Base-by-base conservation (phyloP, 352 stramenopile genomes). In the Pythium pectinolyticum region DNA sequence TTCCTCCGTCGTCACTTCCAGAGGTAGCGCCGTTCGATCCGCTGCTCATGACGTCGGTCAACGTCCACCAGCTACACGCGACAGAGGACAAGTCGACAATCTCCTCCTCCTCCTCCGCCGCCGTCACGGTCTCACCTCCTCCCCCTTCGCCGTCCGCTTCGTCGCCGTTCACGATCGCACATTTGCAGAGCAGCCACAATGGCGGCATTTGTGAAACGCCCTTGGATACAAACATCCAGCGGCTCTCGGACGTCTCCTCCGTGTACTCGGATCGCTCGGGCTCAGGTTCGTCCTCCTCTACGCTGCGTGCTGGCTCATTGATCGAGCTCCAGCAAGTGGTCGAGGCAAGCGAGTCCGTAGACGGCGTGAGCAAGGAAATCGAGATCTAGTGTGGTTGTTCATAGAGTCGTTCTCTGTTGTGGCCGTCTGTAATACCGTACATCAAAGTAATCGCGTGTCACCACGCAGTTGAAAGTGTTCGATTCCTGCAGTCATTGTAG, bases 251-350 rank as follows among this genome's bases (percentile, higher is more conserved):
- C 28, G 61, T 68, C 12, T 68, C 61, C 1, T 63, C 53, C 1
- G 37, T 62, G 2, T 58, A 17, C 22, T 61, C 63, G 11, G 63
- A 59, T 8, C 61, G n/a, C 19, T 61, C 56, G 0, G 55, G n/a
- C n/a, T n/a, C n/a, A n/a, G n/a, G n/a, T n/a, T n/a, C n/a, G n/a
- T n/a, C n/a, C n/a, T n/a, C n/a, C n/a, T n/a, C n/a, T n/a, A n/a
- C 49, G 3, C 4, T 60, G 14, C 52, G 50, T 32, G 34, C 43
- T 7, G 63, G 63, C 25, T 70, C 63, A 22, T 46, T 68, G 9
- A 66, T 71, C 35, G 64, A 71, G 32, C 47, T 71, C n/a, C 54
- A 66, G 37, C 57, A 66, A 35, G 52, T 71, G 6, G 57, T 66
- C 28, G 63, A 66, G 10, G 63, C 63, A 5, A 59, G 20, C 12